A percentile compares a stretch with the other conserved stretches of the same genome.
Conservation (phyloP, 2,329 filamentous ascomycete species). For the Aureobasidium melanogenum region DNA sequence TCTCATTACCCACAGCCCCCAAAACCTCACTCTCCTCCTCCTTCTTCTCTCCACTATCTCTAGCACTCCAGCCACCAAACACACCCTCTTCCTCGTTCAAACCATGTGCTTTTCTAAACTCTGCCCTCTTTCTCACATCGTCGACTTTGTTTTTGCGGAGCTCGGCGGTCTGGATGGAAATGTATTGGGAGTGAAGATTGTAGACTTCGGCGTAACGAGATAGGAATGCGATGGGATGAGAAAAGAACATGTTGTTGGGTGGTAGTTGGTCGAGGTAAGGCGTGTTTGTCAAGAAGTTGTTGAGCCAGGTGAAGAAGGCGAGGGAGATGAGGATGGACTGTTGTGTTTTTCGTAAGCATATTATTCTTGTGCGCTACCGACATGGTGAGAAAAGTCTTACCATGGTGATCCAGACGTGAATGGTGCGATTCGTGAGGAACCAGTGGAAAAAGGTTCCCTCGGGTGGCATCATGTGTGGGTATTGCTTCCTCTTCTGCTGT, state of each 20-base stretch:
- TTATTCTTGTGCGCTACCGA: no score
- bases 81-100: slow-evolving; percentile 50
- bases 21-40: slow-evolving; percentile 16
- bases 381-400: slow-evolving; percentile 40
- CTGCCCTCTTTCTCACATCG: slow-evolving; percentile 77
- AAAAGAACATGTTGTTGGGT: slow-evolving; percentile 56
- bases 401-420: slow-evolving; percentile 79
- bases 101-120: slow-evolving; percentile 80
- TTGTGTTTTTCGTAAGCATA: not conserved
- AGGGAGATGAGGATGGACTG: slow-evolving; percentile 61
- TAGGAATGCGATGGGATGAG: slow-evolving; percentile 60
- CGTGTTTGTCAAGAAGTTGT: slow-evolving; percentile 71
- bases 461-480: slow-evolving; percentile 84
- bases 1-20: not conserved
- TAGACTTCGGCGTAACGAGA: slow-evolving; percentile 62
- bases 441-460: slow-evolving; percentile 73
- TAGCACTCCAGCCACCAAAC: slow-evolving; percentile 42
- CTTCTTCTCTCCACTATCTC: slow-evolving; percentile 25
- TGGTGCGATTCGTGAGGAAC: slow-evolving; percentile 66
- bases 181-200: slow-evolving; percentile 65
- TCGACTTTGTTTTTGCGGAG: slow-evolving; percentile 66
- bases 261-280: slow-evolving; percentile 75
- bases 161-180: slow-evolving; percentile 59
- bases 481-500: slow-evolving; percentile 60
- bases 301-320: slow-evolving; percentile 62